These are phyloP conservation scores for Saccharum spontaneum DNA, from an alignment of 176 grass and related monocot genomes.

Conservation along the genomic window DNA sequence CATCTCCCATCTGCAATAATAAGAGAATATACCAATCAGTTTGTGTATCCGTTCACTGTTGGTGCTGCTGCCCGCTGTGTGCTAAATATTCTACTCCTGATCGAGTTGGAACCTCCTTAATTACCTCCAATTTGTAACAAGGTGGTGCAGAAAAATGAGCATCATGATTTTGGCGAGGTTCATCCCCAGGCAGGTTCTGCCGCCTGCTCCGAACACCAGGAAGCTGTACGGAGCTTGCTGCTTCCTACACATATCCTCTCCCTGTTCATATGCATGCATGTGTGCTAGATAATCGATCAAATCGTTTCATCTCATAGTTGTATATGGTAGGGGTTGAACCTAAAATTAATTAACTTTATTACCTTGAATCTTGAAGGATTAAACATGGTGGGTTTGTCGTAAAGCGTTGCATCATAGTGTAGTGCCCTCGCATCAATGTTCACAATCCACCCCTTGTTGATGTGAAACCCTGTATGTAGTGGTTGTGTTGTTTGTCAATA, in stretches of 20 bases:
- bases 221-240: constrained; percentile 48
- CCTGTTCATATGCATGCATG: constrained; percentile 18
- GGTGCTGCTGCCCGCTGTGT: too few relatives aligned
- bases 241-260: constrained; percentile 34
- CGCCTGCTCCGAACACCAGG: constrained; percentile 80
- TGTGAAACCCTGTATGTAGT: constrained; percentile 53
- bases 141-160: constrained; percentile 80
- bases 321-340: not conserved
- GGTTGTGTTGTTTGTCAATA: not conserved
- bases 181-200: constrained; percentile 81
- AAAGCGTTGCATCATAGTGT: constrained; percentile 67
- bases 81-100: too few relatives aligned
- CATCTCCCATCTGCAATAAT: constrained; percentile 61
- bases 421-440: constrained; percentile 82
- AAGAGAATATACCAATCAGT: too few relatives aligned
- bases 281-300: too few relatives aligned
- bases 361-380: constrained; percentile 76
- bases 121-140: constrained; percentile 49
- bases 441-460: constrained; percentile 79
- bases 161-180: constrained; percentile 92
- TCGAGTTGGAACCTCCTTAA: not conserved
- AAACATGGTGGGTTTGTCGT: constrained; percentile 60
- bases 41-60: too few relatives aligned
- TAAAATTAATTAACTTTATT: too few relatives aligned
- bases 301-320: not conserved